Conservation (phyloP, 345 rosid species). For the Syzygium oleosum region DNA sequence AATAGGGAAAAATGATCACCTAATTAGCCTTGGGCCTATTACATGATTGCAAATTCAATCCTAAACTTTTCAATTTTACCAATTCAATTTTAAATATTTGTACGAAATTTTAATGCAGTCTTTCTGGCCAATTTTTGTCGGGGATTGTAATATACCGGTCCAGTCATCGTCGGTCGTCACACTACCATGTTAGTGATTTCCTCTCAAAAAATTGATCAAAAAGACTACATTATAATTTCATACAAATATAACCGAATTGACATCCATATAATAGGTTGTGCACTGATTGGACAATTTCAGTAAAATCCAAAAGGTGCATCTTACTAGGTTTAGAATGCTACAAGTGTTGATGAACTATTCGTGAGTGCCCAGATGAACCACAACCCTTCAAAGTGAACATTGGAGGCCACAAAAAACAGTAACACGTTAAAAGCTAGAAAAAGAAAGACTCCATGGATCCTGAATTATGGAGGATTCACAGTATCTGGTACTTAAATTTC, state of each 20-base stretch:
- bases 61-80: not conserved
- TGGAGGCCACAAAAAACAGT: not conserved
- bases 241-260: not conserved
- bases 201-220: rapidly evolving
- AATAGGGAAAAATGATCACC: not conserved
- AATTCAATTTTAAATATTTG: rapidly evolving
- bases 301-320: not conserved
- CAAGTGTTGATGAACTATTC: not conserved
- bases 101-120: not conserved
- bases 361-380: not conserved
- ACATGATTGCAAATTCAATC: not conserved
- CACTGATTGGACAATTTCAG: not conserved
- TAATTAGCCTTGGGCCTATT: not conserved
- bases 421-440: not conserved
- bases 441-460: not conserved
- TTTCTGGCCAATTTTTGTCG: rapidly evolving
- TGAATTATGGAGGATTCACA: not conserved
- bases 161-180: rapidly evolving
- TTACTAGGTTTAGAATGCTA: not conserved
- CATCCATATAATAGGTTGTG: rapidly evolving
- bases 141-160: rapidly evolving
- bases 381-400: not conserved
- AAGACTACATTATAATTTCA: not conserved
- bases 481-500: not conserved
- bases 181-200: rapidly evolving